phyloP scores from a whole-genome alignment of 106 monocot species.

The Allium cepa region DNA sequence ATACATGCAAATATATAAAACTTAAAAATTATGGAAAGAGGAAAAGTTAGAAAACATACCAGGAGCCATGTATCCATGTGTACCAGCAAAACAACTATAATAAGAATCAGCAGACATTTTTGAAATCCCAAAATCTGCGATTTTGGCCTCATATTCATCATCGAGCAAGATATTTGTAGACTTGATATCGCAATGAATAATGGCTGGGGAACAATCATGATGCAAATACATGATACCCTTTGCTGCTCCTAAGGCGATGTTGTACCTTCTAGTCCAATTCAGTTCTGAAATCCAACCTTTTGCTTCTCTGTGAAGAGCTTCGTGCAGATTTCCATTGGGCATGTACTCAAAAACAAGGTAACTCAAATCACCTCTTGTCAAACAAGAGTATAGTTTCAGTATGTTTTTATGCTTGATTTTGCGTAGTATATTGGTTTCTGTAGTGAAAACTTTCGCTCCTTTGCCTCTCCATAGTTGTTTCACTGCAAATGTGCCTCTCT shows the following conservation, averaged over 20 bases:
- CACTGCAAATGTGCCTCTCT: slow-evolving; percentile 50
- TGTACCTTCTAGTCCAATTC: slow-evolving; percentile 59
- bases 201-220: slow-evolving; percentile 66
- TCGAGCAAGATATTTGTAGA: slow-evolving; percentile 74
- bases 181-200: slow-evolving; percentile 83
- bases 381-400: slow-evolving; percentile 63
- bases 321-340: slow-evolving; percentile 61
- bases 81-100: slow-evolving; percentile 61
- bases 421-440: slow-evolving; percentile 59
- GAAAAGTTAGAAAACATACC: slow-evolving; percentile 21
- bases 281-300: slow-evolving; percentile 28
- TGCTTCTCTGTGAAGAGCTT: slow-evolving; percentile 38
- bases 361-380: slow-evolving; percentile 33
- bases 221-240: slow-evolving; percentile 89
- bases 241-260: slow-evolving; percentile 69
- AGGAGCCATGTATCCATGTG: slow-evolving; percentile 87
- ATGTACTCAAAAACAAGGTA: slow-evolving; percentile 74
- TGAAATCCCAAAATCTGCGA: slow-evolving; percentile 87
- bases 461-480: slow-evolving; percentile 50
- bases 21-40: neutral
- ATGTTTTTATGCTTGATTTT: slow-evolving; percentile 75
- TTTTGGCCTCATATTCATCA: slow-evolving; percentile 63
- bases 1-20: neutral
- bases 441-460: slow-evolving; percentile 22
- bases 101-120: slow-evolving; percentile 32